Evolutionary conservation across 2,329 filamentous ascomycete species (phyloP).

Genomic region (Colletotrichum chlorophyti): DNA sequence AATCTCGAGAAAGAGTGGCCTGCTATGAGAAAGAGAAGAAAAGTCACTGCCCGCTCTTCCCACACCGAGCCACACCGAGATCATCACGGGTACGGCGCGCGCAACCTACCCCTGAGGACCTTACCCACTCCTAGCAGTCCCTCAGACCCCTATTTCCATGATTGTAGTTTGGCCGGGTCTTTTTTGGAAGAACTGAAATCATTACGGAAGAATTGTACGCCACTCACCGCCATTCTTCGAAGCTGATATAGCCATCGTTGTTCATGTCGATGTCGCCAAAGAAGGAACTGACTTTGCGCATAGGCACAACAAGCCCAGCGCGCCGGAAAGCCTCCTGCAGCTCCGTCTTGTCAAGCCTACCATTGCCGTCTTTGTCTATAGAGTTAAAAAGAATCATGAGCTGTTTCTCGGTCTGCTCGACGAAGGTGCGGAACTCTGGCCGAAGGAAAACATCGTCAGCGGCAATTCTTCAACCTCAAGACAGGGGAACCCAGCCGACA

Average conservation of each 20-base stretch:
- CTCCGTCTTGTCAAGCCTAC: conserved; percentile 86
- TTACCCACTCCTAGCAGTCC: neutral
- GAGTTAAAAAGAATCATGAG: conserved; percentile 81
- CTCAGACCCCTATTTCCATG: conserved; percentile 10
- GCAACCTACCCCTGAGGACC: neutral
- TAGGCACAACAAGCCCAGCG: conserved; percentile 81
- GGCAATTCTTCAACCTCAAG: conserved; percentile 15
- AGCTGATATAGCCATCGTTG: conserved; percentile 85
- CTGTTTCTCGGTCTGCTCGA: conserved; percentile 85
- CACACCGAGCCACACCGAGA: conserved; percentile 1
- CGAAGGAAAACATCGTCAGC: conserved; percentile 23
- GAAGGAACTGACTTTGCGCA: conserved; percentile 80
- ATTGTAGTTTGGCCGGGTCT: too few species aligned
- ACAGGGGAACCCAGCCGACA: conserved; percentile 10
- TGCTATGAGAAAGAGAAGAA: too few species aligned
- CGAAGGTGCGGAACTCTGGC: conserved; percentile 87
- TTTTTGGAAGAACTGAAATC: too few species aligned
- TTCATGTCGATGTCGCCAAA: conserved; percentile 91
- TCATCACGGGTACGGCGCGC: neutral
- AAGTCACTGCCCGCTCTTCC: too few species aligned
- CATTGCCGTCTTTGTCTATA: conserved; percentile 87
- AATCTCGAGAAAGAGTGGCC: too few species aligned
- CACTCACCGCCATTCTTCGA: conserved; percentile 94
- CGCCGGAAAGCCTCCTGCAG: conserved; percentile 78
- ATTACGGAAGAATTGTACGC: neutral